Conservation (phyloP, 306 rosid genomes). For the Vigna hirtella region DNA sequence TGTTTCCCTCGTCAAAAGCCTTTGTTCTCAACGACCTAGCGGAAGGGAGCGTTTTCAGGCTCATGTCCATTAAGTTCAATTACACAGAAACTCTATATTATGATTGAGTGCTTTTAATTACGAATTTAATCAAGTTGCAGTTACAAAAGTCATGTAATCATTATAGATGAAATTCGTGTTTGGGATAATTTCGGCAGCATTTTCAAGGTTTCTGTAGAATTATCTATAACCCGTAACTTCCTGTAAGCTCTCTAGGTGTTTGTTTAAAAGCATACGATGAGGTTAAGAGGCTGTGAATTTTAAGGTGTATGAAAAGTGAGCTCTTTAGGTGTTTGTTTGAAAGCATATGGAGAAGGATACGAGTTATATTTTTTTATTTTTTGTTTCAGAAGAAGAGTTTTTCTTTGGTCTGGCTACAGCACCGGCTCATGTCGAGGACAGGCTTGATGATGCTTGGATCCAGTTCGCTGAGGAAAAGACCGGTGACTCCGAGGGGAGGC, state of each 20-base stretch:
- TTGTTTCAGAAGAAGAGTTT: slow-evolving; percentile 68
- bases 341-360: neutral
- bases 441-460: slow-evolving; percentile 91
- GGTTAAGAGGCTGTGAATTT: neutral
- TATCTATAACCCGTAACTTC: neutral
- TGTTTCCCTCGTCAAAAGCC: neutral
- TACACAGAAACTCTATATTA: neutral
- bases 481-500: slow-evolving; percentile 43
- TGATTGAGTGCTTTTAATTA: neutral
- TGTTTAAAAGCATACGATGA: neutral
- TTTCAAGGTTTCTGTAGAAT: neutral
- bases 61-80: neutral
- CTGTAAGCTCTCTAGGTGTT: neutral
- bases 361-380: neutral
- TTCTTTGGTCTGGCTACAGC: slow-evolving; percentile 97
- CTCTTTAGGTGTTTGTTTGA: neutral
- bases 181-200: neutral
- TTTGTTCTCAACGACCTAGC: neutral
- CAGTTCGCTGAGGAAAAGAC: slow-evolving; percentile 76
- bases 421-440: slow-evolving; percentile 96
- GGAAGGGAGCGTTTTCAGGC: neutral
- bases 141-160: neutral
- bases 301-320: neutral
- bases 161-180: neutral
- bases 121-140: neutral